A percentile compares a stretch with the other conserved stretches of the same genome.
These are phyloP conservation scores for Erysimum cheiranthoides DNA, from an alignment of 345 rosid genomes.

Conservation along the genomic window DNA sequence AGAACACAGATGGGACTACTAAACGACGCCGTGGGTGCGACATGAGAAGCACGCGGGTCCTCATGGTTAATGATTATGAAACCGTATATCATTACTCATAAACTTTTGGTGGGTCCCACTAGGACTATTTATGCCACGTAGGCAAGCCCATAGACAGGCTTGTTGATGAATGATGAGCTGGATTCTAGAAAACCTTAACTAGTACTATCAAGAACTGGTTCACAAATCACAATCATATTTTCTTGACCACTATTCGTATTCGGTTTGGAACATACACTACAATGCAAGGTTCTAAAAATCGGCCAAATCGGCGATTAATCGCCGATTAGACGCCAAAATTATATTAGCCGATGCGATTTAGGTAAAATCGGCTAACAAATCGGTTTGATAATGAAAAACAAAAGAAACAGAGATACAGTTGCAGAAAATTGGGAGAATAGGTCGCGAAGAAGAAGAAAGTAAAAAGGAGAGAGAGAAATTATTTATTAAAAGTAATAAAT, in stretches of 20 bases:
- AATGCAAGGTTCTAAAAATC: too few relatives aligned
- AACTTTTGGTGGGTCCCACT: conserved; percentile 11
- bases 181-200: neutral
- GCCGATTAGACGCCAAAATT: too few relatives aligned
- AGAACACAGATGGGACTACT: neutral
- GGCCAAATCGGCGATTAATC: too few relatives aligned
- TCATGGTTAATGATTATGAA: conserved; percentile 29
- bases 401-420: too few relatives aligned
- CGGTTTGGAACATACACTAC: conserved; percentile 25
- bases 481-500: too few relatives aligned
- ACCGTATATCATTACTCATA: conserved; percentile 26
- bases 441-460: too few relatives aligned
- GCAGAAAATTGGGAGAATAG: too few relatives aligned
- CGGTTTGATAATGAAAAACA: too few relatives aligned
- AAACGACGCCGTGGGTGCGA: conserved; percentile 28
- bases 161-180: conserved; percentile 2
- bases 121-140: conserved; percentile 20
- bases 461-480: too few relatives aligned
- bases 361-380: too few relatives aligned
- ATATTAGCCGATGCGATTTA: too few relatives aligned
- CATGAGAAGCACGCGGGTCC: conserved; percentile 41
- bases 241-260: neutral
- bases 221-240: conserved; percentile 8
- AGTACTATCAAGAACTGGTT: neutral
- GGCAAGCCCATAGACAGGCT: neutral